These are phyloP conservation scores for Aspergillus alliaceus DNA, from an alignment of 2,329 filamentous ascomycete species.

Conservation along the genomic window DNA sequence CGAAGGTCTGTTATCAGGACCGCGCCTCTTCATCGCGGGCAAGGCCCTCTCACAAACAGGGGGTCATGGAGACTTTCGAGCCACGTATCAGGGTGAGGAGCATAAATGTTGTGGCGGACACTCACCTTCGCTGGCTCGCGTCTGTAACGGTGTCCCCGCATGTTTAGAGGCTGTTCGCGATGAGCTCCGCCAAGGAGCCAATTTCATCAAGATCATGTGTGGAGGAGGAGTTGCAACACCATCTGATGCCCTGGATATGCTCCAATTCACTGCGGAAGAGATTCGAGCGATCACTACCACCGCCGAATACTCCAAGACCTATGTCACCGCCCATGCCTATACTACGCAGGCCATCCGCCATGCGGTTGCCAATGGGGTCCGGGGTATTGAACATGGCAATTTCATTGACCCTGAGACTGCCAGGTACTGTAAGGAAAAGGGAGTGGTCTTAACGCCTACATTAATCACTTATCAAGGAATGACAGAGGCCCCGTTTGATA, in stretches of 20 bases:
- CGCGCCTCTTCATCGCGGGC: conserved; percentile 55
- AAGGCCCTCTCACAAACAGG: conserved; percentile 58
- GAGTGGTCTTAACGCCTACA: conserved; percentile 54
- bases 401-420: conserved; percentile 47
- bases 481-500: conserved; percentile 31
- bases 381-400: conserved; percentile 55
- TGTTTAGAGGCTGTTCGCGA: conserved; percentile 54
- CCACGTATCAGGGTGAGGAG: conserved; percentile 41
- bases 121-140: conserved; percentile 25
- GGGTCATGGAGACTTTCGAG: conserved; percentile 54
- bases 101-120: conserved; percentile 47
- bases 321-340: conserved; percentile 59
- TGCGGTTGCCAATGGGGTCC: conserved; percentile 54
- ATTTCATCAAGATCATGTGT: conserved; percentile 63
- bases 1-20: conserved; percentile 55
- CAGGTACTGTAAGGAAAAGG: conserved; percentile 47
- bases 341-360: conserved; percentile 55
- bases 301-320: conserved; percentile 50
- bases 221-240: conserved; percentile 58
- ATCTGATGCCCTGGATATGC: conserved; percentile 52
- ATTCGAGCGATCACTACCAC: conserved; percentile 53
- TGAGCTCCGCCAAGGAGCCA: conserved; percentile 54
- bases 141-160: conserved; percentile 56
- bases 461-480: conserved; percentile 53
- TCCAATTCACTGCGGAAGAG: conserved; percentile 58